Conservation (phyloP, 441 rosid genomes). For the Bruguiera hainesii region DNA sequence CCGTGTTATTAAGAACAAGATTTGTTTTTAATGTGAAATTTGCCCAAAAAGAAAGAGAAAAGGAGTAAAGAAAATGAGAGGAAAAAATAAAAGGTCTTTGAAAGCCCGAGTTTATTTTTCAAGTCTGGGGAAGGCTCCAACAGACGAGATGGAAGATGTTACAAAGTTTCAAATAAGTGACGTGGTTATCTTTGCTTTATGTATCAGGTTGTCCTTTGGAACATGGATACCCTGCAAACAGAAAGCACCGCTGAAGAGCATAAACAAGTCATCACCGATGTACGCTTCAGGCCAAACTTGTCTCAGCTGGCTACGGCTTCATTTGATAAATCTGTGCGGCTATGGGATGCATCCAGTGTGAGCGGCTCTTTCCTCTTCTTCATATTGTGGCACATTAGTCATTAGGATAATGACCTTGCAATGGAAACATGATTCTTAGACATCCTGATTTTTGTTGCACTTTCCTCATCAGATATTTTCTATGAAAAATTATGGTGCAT, state of each 20-base stretch:
- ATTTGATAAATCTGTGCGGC: slow-evolving; percentile 55
- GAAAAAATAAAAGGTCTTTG: too few species aligned
- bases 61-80: too few species aligned
- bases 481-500: neutral
- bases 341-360: slow-evolving; percentile 72
- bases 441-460: neutral
- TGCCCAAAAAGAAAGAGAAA: too few species aligned
- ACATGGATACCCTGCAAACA: slow-evolving; percentile 63
- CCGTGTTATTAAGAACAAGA: too few species aligned
- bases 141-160: neutral
- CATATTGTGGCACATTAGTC: neutral
- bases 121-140: slow-evolving; percentile 1
- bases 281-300: slow-evolving; percentile 66
- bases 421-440: neutral
- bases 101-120: too few species aligned
- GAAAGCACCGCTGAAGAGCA: slow-evolving; percentile 60
- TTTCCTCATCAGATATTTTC: too few species aligned
- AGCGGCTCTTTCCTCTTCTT: slow-evolving; percentile 21
- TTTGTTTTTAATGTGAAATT: too few species aligned
- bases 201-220: slow-evolving; percentile 61
- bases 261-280: slow-evolving; percentile 56
- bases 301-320: slow-evolving; percentile 66
- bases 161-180: neutral
- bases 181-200: slow-evolving; percentile 11
- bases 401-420: neutral